phyloP scores from a whole-genome alignment of 768 basidiomycete genomes.

The Imleria badia region DNA sequence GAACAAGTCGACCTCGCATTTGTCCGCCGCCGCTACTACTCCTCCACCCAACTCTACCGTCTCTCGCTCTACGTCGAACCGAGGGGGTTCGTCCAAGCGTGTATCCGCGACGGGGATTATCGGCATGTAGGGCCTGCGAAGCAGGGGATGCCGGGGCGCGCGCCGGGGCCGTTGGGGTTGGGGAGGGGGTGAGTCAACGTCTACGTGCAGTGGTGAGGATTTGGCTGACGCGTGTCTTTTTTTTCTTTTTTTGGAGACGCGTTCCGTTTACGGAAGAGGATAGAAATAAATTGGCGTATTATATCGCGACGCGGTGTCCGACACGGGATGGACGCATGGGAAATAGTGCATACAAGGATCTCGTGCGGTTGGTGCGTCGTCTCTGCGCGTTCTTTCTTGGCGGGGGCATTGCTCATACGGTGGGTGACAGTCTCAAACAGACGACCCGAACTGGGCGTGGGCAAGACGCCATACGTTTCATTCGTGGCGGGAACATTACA shows the following conservation, averaged over 20 bases:
- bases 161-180: neutral
- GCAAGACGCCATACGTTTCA: slow-evolving; percentile 49
- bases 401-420: neutral
- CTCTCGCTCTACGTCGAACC: slow-evolving; percentile 22
- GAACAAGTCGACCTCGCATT: slow-evolving; percentile 27
- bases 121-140: neutral
- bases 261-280: slow-evolving; percentile 41
- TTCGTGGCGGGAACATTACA: slow-evolving; percentile 66
- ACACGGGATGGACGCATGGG: slow-evolving; percentile 45
- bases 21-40: slow-evolving; percentile 27
- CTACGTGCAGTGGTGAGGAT: too few relatives aligned
- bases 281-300: slow-evolving; percentile 42
- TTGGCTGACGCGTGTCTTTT: neutral
- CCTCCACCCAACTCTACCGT: slow-evolving; percentile 16
- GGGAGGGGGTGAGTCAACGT: slow-evolving; percentile 9
- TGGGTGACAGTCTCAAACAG: slow-evolving; percentile 17
- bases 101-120: slow-evolving; percentile 18
- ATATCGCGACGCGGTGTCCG: slow-evolving; percentile 50
- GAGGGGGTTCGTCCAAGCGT: slow-evolving; percentile 26
- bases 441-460: slow-evolving; percentile 41
- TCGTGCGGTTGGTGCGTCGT: slow-evolving; percentile 49
- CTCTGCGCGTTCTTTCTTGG: neutral
- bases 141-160: slow-evolving; percentile 26
- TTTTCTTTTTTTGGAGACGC: slow-evolving; percentile 18
- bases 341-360: slow-evolving; percentile 42